Percentiles rank a stretch among this genome's conserved stretches.
These are phyloP conservation scores for Cyamopsis tetragonoloba DNA, from an alignment of 306 rosid species.

Conservation along the genomic window DNA sequence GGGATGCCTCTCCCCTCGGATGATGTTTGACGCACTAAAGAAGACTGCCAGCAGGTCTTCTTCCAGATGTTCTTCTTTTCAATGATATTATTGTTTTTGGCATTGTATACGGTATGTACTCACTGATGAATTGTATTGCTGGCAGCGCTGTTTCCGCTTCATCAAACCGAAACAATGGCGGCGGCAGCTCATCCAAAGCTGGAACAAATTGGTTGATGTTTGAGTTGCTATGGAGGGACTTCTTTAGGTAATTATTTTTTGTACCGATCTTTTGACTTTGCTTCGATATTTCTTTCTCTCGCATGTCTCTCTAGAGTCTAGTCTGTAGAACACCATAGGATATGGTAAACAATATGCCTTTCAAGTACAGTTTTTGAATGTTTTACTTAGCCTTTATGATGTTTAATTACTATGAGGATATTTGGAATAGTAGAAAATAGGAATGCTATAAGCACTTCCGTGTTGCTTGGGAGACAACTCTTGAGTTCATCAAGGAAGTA, in stretches of 20 bases:
- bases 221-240: constrained; percentile 97
- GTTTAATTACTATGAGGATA: too few species aligned
- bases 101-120: constrained; percentile 11
- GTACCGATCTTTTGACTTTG: background rate
- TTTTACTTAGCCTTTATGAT: background rate
- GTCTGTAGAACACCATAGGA: background rate
- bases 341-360: background rate
- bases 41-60: constrained; percentile 66
- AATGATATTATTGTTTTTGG: background rate
- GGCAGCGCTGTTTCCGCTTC: constrained; percentile 54
- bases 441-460: too few species aligned
- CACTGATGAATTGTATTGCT: constrained; percentile 16
- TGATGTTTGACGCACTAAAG: constrained; percentile 78
- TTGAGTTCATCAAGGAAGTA: too few species aligned
- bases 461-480: too few species aligned
- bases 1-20: constrained; percentile 96
- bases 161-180: constrained; percentile 49
- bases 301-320: too few species aligned
- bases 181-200: constrained; percentile 39
- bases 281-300: too few species aligned
- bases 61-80: constrained; percentile 15
- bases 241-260: constrained; percentile 70
- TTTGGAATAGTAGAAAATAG: too few species aligned
- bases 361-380: background rate
- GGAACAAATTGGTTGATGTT: constrained; percentile 90